A percentile compares a stretch with the other conserved stretches of the same genome.
Evolutionary conservation across 164 flowering plant species (phyloP).

Genomic region (Santalum album): DNA sequence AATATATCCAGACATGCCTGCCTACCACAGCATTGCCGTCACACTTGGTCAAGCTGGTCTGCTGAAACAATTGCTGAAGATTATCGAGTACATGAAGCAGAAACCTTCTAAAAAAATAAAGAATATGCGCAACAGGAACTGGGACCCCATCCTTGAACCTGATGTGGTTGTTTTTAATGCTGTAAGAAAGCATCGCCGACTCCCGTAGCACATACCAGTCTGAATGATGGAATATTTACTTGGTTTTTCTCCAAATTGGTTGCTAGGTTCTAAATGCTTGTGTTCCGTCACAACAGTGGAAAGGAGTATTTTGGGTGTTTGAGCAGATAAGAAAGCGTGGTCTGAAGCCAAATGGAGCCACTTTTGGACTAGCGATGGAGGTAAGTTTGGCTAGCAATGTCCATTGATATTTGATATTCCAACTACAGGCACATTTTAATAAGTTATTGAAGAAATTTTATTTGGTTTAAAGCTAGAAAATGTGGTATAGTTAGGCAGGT

Average conservation of each 20-base stretch:
- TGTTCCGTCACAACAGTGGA: constrained; percentile 68
- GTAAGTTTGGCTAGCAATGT: constrained; percentile 23
- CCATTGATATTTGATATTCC: too few species aligned
- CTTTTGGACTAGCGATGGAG: constrained; percentile 99
- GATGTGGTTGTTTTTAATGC: constrained; percentile 87
- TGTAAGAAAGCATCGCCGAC: constrained; percentile 39
- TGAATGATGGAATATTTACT: background rate
- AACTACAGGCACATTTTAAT: too few species aligned
- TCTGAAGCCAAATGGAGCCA: constrained; percentile 73
- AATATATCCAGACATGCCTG: constrained; percentile 89
- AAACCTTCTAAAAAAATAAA: constrained; percentile 45
- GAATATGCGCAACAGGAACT: constrained; percentile 44
- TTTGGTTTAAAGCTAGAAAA: too few species aligned
- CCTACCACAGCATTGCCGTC: constrained; percentile 73
- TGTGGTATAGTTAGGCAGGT: too few species aligned
- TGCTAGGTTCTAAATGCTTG: constrained; percentile 86
- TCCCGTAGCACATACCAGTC: constrained; percentile 1
- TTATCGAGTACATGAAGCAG: constrained; percentile 71
- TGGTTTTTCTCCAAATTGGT: constrained; percentile 9
- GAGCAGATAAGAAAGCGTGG: constrained; percentile 64
- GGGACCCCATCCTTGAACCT: constrained; percentile 88
- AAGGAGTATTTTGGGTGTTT: constrained; percentile 91
- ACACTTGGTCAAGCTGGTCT: constrained; percentile 95
- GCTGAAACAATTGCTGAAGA: constrained; percentile 54
- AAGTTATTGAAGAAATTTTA: too few species aligned